Evolutionary conservation across 1,284 basidiomycete genomes (phyloP).

Genomic region (Cutaneotrichosporon arboriforme): DNA sequence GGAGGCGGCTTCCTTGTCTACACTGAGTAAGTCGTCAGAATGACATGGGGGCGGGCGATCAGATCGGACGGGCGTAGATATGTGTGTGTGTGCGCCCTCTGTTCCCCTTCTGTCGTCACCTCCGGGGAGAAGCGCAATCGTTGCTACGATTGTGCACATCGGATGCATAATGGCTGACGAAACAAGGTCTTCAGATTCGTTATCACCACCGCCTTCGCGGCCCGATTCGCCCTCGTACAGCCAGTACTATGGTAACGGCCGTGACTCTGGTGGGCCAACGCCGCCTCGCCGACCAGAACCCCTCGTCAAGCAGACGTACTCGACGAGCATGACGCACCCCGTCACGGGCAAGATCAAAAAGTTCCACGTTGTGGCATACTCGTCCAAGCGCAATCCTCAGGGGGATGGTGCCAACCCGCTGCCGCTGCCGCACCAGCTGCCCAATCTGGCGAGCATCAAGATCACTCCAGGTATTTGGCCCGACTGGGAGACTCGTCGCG

Average conservation of each 20-base stretch:
- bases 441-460: slow-evolving; percentile 33
- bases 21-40: slow-evolving; percentile 36
- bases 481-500: slow-evolving; percentile 41
- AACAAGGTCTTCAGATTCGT: slow-evolving; percentile 33
- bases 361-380: slow-evolving; percentile 47
- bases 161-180: not conserved
- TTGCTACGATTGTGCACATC: not conserved
- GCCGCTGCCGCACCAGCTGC: slow-evolving; percentile 41
- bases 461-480: slow-evolving; percentile 43
- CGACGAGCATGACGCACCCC: slow-evolving; percentile 43
- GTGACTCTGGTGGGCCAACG: slow-evolving; percentile 12
- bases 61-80: not conserved
- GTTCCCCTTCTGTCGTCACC: too few species aligned
- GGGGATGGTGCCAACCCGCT: slow-evolving; percentile 39
- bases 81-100: not conserved
- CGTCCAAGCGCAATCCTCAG: slow-evolving; percentile 43
- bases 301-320: slow-evolving; percentile 47
- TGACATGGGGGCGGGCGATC: not conserved
- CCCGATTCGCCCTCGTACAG: slow-evolving; percentile 19
- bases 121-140: not conserved
- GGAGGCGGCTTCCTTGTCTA: slow-evolving; percentile 52
- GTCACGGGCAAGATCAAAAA: slow-evolving; percentile 40
- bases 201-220: slow-evolving; percentile 33
- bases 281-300: slow-evolving; percentile 27
- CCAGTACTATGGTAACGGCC: slow-evolving; percentile 20